Conservation (phyloP, 306 rosid genomes). For the Medicago lupulina region DNA sequence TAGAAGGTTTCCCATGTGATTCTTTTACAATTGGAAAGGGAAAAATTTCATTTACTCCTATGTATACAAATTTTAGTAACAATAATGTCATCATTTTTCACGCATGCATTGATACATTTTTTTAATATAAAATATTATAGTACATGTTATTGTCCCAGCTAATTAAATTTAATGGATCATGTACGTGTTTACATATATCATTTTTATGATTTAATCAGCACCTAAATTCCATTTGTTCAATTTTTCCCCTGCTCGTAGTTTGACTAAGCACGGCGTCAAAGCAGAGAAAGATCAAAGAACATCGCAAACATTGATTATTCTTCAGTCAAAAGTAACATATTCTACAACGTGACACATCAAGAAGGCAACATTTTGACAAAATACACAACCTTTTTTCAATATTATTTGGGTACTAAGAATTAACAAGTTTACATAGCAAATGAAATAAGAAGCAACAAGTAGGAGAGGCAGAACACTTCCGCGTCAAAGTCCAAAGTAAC, state of each 20-base stretch:
- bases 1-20: no score
- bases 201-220: no score
- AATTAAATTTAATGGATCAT: no score
- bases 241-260: not conserved
- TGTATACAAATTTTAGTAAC: no score
- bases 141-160: no score
- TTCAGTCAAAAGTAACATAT: no score
- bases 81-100: no score
- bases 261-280: not conserved
- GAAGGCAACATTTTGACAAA: not conserved
- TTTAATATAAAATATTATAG: no score
- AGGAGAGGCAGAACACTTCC: not conserved
- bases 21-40: no score
- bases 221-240: not conserved
- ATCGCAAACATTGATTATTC: not conserved
- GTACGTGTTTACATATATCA: no score
- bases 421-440: constrained; percentile 1
- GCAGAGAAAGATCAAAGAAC: not conserved
- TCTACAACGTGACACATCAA: not conserved
- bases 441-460: not conserved
- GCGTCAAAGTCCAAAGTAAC: constrained; percentile 18
- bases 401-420: not conserved
- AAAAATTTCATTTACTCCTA: no score
- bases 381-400: not conserved
- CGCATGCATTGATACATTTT: no score